Percentiles rank a stretch among this genome's conserved stretches.
Evolutionary conservation across 73 alveolate species (phyloP).

Genomic region (Tetrahymena borealis): DNA sequence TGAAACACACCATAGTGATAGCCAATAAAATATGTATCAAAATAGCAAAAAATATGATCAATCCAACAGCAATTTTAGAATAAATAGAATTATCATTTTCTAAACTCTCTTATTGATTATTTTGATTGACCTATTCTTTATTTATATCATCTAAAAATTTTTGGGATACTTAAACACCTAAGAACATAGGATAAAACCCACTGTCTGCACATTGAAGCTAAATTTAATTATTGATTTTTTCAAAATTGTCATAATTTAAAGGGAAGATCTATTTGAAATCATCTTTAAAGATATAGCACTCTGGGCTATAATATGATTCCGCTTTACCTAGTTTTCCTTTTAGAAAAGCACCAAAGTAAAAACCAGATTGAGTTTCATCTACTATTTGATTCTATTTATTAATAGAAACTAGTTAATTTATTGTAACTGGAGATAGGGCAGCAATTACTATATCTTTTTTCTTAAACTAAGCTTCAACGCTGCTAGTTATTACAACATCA

Average conservation of each 20-base stretch:
- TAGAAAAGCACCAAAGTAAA: neutral
- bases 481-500: neutral
- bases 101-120: neutral
- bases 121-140: neutral
- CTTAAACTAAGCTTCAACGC: neutral
- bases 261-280: neutral
- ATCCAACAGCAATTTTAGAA: too few species aligned
- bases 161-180: neutral
- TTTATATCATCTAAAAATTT: neutral
- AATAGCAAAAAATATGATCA: too few species aligned
- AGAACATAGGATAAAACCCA: neutral
- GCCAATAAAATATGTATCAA: too few species aligned
- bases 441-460: neutral
- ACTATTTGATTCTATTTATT: neutral
- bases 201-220: neutral
- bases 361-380: neutral
- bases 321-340: neutral
- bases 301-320: neutral
- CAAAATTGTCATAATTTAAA: neutral
- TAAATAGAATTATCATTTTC: neutral
- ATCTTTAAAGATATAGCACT: neutral
- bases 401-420: neutral
- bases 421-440: neutral
- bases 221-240: neutral
- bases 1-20: too few species aligned